Base-by-base conservation (phyloP, 23 red algal genomes). In the Gracilaria gracilis region DNA sequence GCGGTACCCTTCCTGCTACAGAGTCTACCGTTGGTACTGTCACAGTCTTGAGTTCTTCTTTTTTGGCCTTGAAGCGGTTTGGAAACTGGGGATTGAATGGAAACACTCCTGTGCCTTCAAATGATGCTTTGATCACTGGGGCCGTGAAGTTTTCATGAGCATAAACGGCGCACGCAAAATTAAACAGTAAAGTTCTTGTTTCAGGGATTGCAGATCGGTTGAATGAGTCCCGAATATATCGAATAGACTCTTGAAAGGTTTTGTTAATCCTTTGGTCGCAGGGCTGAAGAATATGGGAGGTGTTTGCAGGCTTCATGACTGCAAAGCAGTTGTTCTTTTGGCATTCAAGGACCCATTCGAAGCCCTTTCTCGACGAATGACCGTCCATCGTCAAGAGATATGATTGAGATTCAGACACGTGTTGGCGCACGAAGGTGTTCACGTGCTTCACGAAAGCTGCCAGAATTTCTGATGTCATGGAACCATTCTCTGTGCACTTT, bases 321-420 rank as follows among this genome's bases (percentile, higher is more conserved):
- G 66, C 33, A 21, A 67, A n/a, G 54, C 65, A 75, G 28, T 72
- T 24, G 29, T 48, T 75, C 12, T 49, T 51, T 31, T 67, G 19
- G 11, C 64, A 72, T 2, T 74, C 21, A 34, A 67, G 33, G 16
- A 87, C 64, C 66, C 61, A 87, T 21, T 75, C 33, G 37, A 87
- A 50, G 31, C 66, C 61, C 36, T 87, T 75, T 4, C 64, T 34
- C 23, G 83, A 87, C n/a, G 44, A 57, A 74, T 87, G 83, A 15
- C 66, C 61, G 40, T 87, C 65, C 27, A 87, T 67, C 21, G 27
- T 42, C 44, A 76, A 28, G 25, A 75, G 66, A 44, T 75, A 87
- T 35, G 83, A n/a, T 85, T 85, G 37, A 62, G 39, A 53, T 23
- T 44, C n/a, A n/a, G n/a, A n/a, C n/a, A n/a, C n/a, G n/a, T n/a